Conservation (phyloP, 2,329 filamentous ascomycete genomes). For the Verticillium zaregamsianum region DNA sequence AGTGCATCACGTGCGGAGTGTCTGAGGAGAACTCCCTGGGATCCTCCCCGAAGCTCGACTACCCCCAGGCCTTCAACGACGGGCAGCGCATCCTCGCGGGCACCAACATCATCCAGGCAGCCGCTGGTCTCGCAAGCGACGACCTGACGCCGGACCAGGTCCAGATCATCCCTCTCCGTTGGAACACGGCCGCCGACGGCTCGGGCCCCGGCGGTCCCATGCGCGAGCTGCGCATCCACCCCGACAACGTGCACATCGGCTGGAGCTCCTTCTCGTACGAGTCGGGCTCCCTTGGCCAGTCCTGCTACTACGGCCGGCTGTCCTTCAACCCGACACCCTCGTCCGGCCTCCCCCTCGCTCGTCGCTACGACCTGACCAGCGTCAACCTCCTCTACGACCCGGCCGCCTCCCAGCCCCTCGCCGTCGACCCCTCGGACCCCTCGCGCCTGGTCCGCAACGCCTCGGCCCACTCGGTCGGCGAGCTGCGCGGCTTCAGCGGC, state of each 20-base stretch:
- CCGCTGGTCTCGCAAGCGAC: constrained; percentile 24
- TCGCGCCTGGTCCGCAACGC: constrained; percentile 20
- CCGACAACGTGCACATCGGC: constrained; percentile 32
- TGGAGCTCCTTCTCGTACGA: constrained; percentile 27
- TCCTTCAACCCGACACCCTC: constrained; percentile 29
- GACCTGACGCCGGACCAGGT: constrained; percentile 27
- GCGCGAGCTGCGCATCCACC: constrained; percentile 36
- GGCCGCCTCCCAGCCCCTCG: constrained; percentile 6
- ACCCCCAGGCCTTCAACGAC: constrained; percentile 37
- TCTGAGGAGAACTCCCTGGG: constrained; percentile 23
- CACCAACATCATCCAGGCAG: constrained; percentile 28
- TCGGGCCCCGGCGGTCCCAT: constrained; percentile 21
- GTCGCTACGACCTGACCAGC: constrained; percentile 30
- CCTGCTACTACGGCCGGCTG: constrained; percentile 26
- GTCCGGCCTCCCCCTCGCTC: constrained; percentile 18
- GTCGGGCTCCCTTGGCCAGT: constrained; percentile 12
- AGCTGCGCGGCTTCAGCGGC: constrained; percentile 36
- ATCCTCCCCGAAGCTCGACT: constrained; percentile 22
- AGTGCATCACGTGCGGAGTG: constrained; percentile 41
- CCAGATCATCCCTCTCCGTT: constrained; percentile 33
- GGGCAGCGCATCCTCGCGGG: constrained; percentile 30
- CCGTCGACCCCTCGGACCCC: constrained; percentile 5
- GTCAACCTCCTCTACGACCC: constrained; percentile 24
- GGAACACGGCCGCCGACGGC: constrained; percentile 24
- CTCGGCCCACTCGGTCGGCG: constrained; percentile 28